A percentile compares a stretch with the other conserved stretches of the same genome.
phyloP scores from a whole-genome alignment of 75 land plant species.

The Selaginella tamariscina region DNA sequence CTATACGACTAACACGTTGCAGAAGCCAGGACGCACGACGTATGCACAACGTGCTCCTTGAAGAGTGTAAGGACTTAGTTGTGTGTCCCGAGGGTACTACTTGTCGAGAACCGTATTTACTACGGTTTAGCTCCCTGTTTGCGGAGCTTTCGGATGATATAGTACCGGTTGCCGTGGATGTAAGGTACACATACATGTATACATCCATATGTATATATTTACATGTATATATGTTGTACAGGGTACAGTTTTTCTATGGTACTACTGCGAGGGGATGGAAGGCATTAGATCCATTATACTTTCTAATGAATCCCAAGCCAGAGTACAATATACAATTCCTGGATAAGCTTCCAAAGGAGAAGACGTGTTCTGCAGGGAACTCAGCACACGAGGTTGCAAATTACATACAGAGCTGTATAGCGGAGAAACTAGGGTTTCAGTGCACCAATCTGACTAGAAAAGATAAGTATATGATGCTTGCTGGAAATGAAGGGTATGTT shows the following conservation, averaged over 20 bases:
- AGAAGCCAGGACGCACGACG: constrained; percentile 21
- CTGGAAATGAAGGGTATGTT: constrained; percentile 11
- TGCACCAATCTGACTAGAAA: not conserved
- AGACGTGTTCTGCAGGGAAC: constrained; percentile 58
- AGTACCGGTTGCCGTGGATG: constrained; percentile 59
- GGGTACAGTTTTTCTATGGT: constrained; percentile 64
- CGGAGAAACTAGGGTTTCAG: constrained; percentile 9
- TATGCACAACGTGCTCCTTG: constrained; percentile 22
- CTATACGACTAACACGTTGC: constrained; percentile 29
- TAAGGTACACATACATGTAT: too few relatives aligned
- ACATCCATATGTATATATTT: too few relatives aligned
- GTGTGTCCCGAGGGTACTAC: constrained; percentile 62
- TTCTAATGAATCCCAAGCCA: constrained; percentile 84
- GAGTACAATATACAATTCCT: constrained; percentile 70
- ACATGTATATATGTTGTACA: constrained; percentile 50
- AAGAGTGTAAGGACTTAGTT: constrained; percentile 37
- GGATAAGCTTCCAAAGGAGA: constrained; percentile 55
- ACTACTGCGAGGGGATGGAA: constrained; percentile 89
- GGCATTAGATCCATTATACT: constrained; percentile 77
- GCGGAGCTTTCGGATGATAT: constrained; percentile 33
- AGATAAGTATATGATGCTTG: constrained; percentile 7
- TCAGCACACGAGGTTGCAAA: constrained; percentile 29
- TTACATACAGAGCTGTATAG: not conserved
- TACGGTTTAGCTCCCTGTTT: constrained; percentile 46
- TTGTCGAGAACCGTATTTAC: constrained; percentile 46